Evolutionary conservation across 83 land plant species (phyloP).

Genomic region (Picea abies): DNA sequence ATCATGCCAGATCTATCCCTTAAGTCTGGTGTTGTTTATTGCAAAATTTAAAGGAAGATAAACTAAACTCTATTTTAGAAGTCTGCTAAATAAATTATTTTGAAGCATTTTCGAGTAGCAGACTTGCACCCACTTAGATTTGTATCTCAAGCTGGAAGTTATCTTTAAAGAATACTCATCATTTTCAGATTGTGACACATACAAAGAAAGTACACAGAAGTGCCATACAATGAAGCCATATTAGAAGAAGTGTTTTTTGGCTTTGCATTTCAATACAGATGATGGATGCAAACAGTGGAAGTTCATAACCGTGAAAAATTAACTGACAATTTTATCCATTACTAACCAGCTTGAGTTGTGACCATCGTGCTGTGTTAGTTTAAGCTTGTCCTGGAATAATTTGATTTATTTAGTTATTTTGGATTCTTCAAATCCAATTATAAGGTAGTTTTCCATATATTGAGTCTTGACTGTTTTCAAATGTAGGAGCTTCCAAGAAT

Average conservation of each 20-base stretch:
- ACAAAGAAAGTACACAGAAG: not conserved
- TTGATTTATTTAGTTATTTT: not conserved
- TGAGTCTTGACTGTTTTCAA: no score
- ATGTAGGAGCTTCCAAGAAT: not conserved
- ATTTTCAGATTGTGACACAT: no score
- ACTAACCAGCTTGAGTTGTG: not conserved
- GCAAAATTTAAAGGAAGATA: no score
- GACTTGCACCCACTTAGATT: no score
- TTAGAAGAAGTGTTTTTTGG: not conserved
- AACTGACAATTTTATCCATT: not conserved
- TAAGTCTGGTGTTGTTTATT: no score
- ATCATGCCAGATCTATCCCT: no score
- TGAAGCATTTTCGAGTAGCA: no score
- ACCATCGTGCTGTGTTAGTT: not conserved
- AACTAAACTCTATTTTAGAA: no score
- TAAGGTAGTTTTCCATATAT: not conserved
- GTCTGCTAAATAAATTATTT: no score
- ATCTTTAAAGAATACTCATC: no score
- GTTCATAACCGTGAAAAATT: not conserved
- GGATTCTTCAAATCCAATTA: not conserved
- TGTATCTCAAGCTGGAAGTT: no score
- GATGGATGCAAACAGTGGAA: not conserved
- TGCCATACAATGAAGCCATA: not conserved
- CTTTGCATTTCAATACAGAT: not conserved
- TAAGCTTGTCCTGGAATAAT: not conserved